Percentiles rank a stretch among this genome's conserved stretches.
phyloP scores from a whole-genome alignment of 208 protist genomes.

The Jaenimonas drosophilae region DNA sequence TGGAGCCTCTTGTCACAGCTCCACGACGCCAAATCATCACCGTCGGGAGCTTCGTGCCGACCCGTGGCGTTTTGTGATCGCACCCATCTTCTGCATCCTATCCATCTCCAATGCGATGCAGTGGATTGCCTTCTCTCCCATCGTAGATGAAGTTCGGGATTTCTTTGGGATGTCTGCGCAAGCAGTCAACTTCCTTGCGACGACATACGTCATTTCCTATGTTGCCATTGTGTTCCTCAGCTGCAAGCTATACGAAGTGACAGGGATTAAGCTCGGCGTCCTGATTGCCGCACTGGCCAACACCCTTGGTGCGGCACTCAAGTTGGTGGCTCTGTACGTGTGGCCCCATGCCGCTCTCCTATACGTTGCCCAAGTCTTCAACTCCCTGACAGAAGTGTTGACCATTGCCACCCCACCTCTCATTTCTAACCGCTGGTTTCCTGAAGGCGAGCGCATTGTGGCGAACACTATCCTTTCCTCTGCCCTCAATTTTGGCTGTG shows the following conservation, averaged over 20 bases:
- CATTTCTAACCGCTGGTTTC: slow-evolving; percentile 73
- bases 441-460: slow-evolving; percentile 41
- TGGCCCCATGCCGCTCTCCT: slow-evolving; percentile 45
- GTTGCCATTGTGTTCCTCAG: slow-evolving; percentile 67
- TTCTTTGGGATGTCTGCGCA: slow-evolving; percentile 51
- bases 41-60: no score
- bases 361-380: slow-evolving; percentile 50
- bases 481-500: slow-evolving; percentile 61
- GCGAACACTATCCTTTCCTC: slow-evolving; percentile 60
- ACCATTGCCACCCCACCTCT: slow-evolving; percentile 70
- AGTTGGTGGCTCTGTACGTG: slow-evolving; percentile 52
- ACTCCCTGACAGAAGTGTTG: slow-evolving; percentile 65
- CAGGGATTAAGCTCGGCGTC: slow-evolving; percentile 44
- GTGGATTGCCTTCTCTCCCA: slow-evolving; percentile 56
- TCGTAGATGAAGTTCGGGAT: slow-evolving; percentile 33
- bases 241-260: slow-evolving; percentile 69
- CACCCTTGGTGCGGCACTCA: slow-evolving; percentile 37
- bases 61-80: slow-evolving; percentile 43
- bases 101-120: slow-evolving; percentile 66
- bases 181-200: slow-evolving; percentile 59
- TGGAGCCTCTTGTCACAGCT: no score
- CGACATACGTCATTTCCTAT: slow-evolving; percentile 73
- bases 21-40: no score
- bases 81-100: slow-evolving; percentile 37
- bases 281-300: slow-evolving; percentile 37